phyloP scores from a whole-genome alignment of 2,329 filamentous ascomycete species.

The Fusarium transvaalense region DNA sequence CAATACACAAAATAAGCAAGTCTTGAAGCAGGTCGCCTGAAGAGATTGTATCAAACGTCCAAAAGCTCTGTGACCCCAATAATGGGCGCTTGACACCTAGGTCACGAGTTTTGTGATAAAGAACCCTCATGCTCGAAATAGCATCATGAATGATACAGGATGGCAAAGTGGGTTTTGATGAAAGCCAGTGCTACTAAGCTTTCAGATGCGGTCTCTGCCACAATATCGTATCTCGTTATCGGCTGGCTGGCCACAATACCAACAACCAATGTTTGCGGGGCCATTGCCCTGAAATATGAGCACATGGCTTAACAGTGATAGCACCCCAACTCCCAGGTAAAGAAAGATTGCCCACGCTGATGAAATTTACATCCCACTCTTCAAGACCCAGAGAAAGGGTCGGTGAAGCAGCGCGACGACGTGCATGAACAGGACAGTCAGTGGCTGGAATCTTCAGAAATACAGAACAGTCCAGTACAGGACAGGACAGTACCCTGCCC shows the following conservation, averaged over 20 bases:
- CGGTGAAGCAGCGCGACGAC: conserved; percentile 50
- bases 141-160: conserved; percentile 17
- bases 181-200: conserved; percentile 6
- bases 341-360: conserved; percentile 37
- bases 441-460: conserved; percentile 48
- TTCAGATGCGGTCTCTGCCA: conserved; percentile 12
- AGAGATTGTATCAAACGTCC: conserved; percentile 17
- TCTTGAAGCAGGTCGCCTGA: conserved; percentile 36
- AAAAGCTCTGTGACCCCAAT: conserved; percentile 7
- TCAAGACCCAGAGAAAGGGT: conserved; percentile 44
- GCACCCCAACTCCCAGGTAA: conserved; percentile 20
- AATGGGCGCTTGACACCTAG: conserved; percentile 1
- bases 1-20: conserved; percentile 23
- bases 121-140: conserved; percentile 15
- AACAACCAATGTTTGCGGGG: conserved; percentile 5
- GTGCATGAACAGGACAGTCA: conserved; percentile 52
- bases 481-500: conserved; percentile 36
- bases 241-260: background rate
- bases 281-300: conserved; percentile 1
- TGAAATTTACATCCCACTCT: conserved; percentile 38
- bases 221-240: conserved; percentile 5
- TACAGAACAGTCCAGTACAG: conserved; percentile 17
- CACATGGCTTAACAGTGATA: conserved; percentile 23
- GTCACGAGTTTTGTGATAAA: background rate
- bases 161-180: background rate